These are phyloP conservation scores for Mortierella sp. DNA, from an alignment of 371 early-diverging fungal genomes.

Conservation along the genomic window DNA sequence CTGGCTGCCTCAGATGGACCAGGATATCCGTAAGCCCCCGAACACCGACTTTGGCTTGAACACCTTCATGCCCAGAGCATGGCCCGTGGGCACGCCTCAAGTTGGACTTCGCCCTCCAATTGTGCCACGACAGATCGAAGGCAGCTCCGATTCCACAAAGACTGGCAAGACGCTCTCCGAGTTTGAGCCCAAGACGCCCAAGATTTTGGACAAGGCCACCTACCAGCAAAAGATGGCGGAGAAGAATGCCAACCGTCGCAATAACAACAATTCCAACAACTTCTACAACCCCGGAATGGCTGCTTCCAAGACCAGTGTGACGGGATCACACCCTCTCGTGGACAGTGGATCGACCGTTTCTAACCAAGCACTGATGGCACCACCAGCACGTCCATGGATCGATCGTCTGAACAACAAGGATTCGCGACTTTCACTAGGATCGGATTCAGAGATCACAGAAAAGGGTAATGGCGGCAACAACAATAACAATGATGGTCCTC, in stretches of 20 bases:
- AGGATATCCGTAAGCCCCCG: constrained; percentile 85
- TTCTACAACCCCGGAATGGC: constrained; percentile 31
- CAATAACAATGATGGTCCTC: constrained; percentile 26
- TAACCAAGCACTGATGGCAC: constrained; percentile 28
- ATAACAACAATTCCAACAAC: constrained; percentile 11
- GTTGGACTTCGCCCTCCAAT: constrained; percentile 26
- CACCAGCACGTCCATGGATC: constrained; percentile 42
- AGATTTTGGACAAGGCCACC: constrained; percentile 53
- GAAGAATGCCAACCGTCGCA: constrained; percentile 41
- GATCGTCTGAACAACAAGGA: constrained; percentile 32
- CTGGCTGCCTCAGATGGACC: constrained; percentile 96
- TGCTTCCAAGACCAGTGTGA: constrained; percentile 22
- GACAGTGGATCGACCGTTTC: constrained; percentile 19
- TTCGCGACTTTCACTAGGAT: constrained; percentile 27
- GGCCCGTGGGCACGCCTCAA: constrained; percentile 51
- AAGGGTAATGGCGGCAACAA: constrained; percentile 17
- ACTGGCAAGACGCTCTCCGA: constrained; percentile 50
- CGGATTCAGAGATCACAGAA: constrained; percentile 35
- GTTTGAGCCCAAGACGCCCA: constrained; percentile 53
- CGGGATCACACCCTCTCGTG: constrained; percentile 35
- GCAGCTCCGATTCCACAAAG: constrained; percentile 24
- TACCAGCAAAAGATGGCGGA: constrained; percentile 49
- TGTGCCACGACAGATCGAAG: constrained; percentile 16
- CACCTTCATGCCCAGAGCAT: constrained; percentile 57
- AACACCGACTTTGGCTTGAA: constrained; percentile 64